phyloP scores from a whole-genome alignment of 495 filamentous ascomycete species.

The Aspergillus mulundensis region DNA sequence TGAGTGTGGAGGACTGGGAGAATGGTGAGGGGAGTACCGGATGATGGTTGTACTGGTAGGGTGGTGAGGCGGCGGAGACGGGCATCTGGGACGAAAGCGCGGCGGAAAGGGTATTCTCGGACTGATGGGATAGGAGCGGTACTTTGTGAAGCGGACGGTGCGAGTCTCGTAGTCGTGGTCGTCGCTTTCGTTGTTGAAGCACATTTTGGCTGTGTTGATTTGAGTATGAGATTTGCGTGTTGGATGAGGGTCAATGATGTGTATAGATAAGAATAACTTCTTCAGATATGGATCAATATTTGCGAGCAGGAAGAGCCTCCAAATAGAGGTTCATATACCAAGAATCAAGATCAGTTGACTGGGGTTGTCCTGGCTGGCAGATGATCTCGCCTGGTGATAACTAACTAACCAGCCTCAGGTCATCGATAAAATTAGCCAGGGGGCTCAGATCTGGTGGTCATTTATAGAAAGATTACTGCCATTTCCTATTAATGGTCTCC shows the following conservation, averaged over 20 bases:
- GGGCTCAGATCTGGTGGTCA: background rate
- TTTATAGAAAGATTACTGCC: background rate
- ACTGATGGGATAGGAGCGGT: conserved; percentile 2
- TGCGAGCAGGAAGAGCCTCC: background rate
- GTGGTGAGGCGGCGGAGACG: conserved; percentile 3
- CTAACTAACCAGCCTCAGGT: background rate
- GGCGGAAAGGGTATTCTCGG: conserved; percentile 8
- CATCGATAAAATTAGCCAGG: too few species aligned
- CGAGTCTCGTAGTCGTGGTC: conserved; percentile 1
- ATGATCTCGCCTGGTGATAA: conserved; percentile 2
- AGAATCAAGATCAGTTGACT: background rate
- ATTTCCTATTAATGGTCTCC: background rate
- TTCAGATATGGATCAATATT: background rate
- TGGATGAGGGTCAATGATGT: background rate
- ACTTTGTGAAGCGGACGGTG: conserved; percentile 17
- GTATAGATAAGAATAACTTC: background rate
- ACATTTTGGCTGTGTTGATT: conserved; percentile 10
- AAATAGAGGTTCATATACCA: background rate
- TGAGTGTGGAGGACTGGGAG: conserved; percentile 4
- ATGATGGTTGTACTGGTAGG: conserved; percentile 6
- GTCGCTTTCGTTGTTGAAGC: conserved; percentile 16
- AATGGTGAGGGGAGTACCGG: conserved; percentile 1
- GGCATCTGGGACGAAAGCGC: background rate
- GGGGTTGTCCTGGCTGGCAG: background rate
- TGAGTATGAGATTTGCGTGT: background rate